phyloP scores from a whole-genome alignment of 2,329 filamentous ascomycete genomes.

The Xylariaceae sp. region DNA sequence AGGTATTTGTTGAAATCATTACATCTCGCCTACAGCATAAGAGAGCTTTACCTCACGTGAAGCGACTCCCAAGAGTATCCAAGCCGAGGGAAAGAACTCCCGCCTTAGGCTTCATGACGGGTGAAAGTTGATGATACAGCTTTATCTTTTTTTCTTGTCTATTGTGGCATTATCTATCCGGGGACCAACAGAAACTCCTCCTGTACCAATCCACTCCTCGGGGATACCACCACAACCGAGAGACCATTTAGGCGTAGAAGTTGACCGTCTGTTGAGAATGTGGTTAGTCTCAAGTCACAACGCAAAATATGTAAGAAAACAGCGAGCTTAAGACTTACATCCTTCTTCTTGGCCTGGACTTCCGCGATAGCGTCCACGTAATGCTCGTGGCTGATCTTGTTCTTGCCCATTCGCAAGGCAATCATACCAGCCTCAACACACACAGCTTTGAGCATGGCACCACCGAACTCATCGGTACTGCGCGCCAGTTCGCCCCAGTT shows the following conservation, averaged over 20 bases:
- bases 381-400: constrained; percentile 96
- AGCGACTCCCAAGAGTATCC: no score
- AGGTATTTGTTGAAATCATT: no score
- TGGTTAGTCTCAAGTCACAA: constrained; percentile 22
- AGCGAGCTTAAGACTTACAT: constrained; percentile 46
- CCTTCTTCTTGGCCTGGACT: constrained; percentile 95
- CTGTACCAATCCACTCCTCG: constrained; percentile 2
- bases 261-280: constrained; percentile 48
- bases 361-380: constrained; percentile 98
- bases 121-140: constrained; percentile 26
- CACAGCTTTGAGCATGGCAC: constrained; percentile 95
- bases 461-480: constrained; percentile 97
- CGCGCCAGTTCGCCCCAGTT: constrained; percentile 96
- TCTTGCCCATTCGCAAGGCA: constrained; percentile 86
- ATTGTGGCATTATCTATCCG: constrained; percentile 22
- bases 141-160: constrained; percentile 19
- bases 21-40: no score
- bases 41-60: no score
- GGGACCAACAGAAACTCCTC: constrained; percentile 9
- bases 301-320: neutral
- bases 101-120: no score
- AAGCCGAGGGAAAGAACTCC: no score
- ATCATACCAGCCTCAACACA: constrained; percentile 99
- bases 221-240: constrained; percentile 1
- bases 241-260: constrained; percentile 37